Conservation (phyloP, 176 grass and related monocot species). For the Poa pratensis region DNA sequence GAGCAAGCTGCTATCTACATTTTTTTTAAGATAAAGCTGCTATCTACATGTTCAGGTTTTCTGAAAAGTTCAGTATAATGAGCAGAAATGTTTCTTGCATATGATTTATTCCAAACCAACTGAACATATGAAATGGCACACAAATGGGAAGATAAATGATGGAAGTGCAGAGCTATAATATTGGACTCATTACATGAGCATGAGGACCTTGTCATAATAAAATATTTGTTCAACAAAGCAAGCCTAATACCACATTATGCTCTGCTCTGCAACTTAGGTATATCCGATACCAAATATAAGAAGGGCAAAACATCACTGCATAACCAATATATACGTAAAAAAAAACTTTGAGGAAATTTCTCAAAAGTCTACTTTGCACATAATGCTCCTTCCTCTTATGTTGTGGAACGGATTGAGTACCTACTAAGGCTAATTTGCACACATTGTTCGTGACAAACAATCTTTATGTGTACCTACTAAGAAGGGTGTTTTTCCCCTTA, state of each 20-base stretch:
- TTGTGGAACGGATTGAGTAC: no score
- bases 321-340: background rate
- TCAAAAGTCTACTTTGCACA: background rate
- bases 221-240: background rate
- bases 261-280: background rate
- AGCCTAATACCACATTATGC: background rate
- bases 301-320: background rate
- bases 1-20: background rate
- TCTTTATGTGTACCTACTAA: background rate
- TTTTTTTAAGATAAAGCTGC: no score
- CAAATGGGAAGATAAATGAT: background rate
- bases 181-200: background rate
- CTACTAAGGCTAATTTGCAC: no score
- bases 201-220: background rate
- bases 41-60: no score
- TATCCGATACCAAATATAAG: background rate
- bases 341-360: background rate
- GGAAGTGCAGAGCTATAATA: background rate
- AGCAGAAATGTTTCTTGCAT: background rate
- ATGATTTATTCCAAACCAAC: background rate
- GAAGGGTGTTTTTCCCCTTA: no score
- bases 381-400: background rate
- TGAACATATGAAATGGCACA: constrained; percentile 3
- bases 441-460: no score
- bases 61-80: background rate